Base-by-base conservation (phyloP, 177 flowering plant species). In the Vitis hybrid region DNA sequence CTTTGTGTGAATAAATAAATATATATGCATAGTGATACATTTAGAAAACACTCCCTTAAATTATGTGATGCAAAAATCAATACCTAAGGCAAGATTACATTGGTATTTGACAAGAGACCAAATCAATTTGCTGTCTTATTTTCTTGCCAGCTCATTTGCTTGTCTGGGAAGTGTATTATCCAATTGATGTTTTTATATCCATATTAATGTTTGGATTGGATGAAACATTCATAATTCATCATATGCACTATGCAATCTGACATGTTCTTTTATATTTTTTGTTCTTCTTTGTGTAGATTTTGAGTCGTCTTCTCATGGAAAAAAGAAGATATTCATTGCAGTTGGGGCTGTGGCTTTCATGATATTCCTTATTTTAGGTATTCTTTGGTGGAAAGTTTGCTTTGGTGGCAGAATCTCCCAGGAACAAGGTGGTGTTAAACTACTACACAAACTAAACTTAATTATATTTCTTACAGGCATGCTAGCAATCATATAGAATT, bases 351-450 rank as follows among this genome's bases (percentile, higher is more conserved):
- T 70, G 27, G 75, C 70, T 10, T 35, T 57, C 52, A 58, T 51
- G n/a, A 52, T 76, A 6, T 46, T 60, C 51, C 27, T 80, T 1
- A 60, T 65, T 10, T 46, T 75, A 3, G 72, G 77, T 14, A 57
- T 84, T 27, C 64, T 81, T 58, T 77, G 82, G 80, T 70, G 82
- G 84, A 83, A 70, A 75, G 52, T 71, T 58, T 72, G 15, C 30
- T 21, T 74, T 4, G 64, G 64, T 24, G 59, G 76, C 64, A 54
- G 16, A 63, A 60, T n/a, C 24, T 24, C 62, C 62, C 54, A 6
- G 30, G 76, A 60, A 55, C 18, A 67, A 67, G 62, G 56, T 27
- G 15, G 24, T 10, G 9, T 49, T 19, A 24, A 8, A 27, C 16
- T 18, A 9, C 15, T 16, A 0, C 46, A 35, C 46, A 35, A 24